Conservation (phyloP, 306 rosid species). For the Trifolium dubium region DNA sequence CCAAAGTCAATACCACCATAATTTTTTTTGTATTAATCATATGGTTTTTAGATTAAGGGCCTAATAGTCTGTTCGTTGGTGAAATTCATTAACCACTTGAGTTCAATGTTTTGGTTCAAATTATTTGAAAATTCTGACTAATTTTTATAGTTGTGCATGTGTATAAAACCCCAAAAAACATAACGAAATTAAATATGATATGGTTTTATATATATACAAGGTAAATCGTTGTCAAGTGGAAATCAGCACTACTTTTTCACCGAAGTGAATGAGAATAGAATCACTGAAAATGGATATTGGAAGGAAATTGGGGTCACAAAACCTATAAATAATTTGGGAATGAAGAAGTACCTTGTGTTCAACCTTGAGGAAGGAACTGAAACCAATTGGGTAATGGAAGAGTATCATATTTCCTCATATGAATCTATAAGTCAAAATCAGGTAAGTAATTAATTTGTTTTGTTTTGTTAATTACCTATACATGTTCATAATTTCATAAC, state of each 20-base stretch:
- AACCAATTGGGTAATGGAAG: constrained; percentile 62
- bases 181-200: too few relatives aligned
- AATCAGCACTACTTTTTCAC: constrained; percentile 53
- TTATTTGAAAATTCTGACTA: background rate
- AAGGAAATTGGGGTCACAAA: constrained; percentile 47
- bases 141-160: background rate
- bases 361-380: constrained; percentile 40
- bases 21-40: too few relatives aligned
- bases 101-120: too few relatives aligned
- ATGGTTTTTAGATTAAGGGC: too few relatives aligned
- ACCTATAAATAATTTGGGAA: constrained; percentile 53
- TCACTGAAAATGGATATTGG: constrained; percentile 57
- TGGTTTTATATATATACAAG: constrained; percentile 19
- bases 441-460: background rate
- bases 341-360: constrained; percentile 56
- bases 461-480: background rate
- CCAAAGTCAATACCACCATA: too few relatives aligned
- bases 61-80: too few relatives aligned
- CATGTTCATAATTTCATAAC: background rate
- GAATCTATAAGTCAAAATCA: background rate
- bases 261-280: constrained; percentile 45
- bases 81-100: too few relatives aligned
- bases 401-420: constrained; percentile 51
- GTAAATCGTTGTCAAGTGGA: constrained; percentile 54
- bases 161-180: too few relatives aligned